These are phyloP conservation scores for Pseudogymnoascus sp. DNA, from an alignment of 2,329 filamentous ascomycete species.

Conservation along the genomic window DNA sequence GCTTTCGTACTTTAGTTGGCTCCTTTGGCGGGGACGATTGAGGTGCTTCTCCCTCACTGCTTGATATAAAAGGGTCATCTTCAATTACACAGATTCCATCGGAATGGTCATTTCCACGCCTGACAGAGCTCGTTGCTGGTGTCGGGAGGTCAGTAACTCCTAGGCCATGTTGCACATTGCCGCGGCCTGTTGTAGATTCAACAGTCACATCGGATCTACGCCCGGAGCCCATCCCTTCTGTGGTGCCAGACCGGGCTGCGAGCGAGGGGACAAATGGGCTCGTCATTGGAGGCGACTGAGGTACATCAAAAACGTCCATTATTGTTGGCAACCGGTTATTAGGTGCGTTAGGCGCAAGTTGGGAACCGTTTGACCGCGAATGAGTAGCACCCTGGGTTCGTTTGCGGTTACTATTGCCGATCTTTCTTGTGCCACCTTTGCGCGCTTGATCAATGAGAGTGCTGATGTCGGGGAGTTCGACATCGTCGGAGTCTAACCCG, in stretches of 20 bases:
- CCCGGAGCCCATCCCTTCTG: not conserved
- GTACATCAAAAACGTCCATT: constrained; percentile 30
- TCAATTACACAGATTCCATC: not conserved
- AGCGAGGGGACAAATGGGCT: constrained; percentile 25
- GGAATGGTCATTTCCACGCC: constrained; percentile 4
- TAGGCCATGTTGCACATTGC: not conserved
- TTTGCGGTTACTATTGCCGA: not conserved
- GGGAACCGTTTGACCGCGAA: not conserved
- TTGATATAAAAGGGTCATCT: not conserved
- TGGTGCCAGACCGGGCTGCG: not conserved
- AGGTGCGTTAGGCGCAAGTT: not conserved
- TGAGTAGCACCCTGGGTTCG: not conserved
- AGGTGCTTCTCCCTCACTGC: not conserved
- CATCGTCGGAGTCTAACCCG: constrained; percentile 18
- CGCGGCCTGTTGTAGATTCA: not conserved
- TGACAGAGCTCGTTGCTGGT: constrained; percentile 26
- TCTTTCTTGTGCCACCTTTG: not conserved
- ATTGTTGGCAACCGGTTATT: not conserved
- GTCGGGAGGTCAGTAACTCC: constrained; percentile 20
- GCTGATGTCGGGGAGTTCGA: constrained; percentile 26
- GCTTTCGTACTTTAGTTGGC: constrained; percentile 20
- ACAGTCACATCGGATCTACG: not conserved
- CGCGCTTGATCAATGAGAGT: constrained; percentile 3
- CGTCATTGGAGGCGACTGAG: constrained; percentile 34
- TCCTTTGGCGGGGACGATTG: constrained; percentile 2